Evolutionary conservation across 1,139 yeast species (phyloP).

Genomic region (Geotrichum carabidarum): DNA sequence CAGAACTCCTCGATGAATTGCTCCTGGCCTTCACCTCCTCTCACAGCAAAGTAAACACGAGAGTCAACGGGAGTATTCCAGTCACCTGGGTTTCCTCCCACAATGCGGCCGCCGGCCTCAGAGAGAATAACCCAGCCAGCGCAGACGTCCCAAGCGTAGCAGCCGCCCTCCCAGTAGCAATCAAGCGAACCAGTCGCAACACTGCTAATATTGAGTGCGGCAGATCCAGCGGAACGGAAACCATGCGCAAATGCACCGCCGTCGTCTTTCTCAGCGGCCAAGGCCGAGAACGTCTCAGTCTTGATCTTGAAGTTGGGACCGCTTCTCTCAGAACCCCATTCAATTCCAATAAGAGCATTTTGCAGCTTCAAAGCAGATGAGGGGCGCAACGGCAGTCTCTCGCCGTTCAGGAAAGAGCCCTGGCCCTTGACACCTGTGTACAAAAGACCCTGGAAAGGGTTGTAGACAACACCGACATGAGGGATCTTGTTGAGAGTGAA

Average conservation of each 20-base stretch:
- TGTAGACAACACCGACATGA: constrained; percentile 55
- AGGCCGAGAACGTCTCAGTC: constrained; percentile 44
- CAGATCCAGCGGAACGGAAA: constrained; percentile 53
- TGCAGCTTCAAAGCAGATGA: constrained; percentile 42
- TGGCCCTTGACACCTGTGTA: constrained; percentile 49
- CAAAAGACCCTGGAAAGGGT: constrained; percentile 49
- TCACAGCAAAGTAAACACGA: constrained; percentile 50
- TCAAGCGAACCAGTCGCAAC: constrained; percentile 55
- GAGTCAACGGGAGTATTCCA: constrained; percentile 48
- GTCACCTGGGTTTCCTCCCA: constrained; percentile 48
- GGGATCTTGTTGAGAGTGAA: constrained; percentile 48
- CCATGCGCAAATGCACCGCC: constrained; percentile 54
- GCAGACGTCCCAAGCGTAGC: constrained; percentile 61
- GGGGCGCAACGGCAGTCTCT: constrained; percentile 40
- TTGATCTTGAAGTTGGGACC: constrained; percentile 49
- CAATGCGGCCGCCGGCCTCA: constrained; percentile 55
- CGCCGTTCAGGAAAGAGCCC: constrained; percentile 49
- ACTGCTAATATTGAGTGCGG: constrained; percentile 53
- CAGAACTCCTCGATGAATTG: constrained; percentile 48
- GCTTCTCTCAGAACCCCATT: constrained; percentile 55
- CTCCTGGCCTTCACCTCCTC: constrained; percentile 48
- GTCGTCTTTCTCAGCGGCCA: constrained; percentile 43
- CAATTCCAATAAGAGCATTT: constrained; percentile 52
- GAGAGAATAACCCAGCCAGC: constrained; percentile 58
- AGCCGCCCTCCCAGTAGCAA: constrained; percentile 61